Conservation (phyloP, 2,329 filamentous ascomycete genomes). For the Pyrenophora tritici-repentis region DNA sequence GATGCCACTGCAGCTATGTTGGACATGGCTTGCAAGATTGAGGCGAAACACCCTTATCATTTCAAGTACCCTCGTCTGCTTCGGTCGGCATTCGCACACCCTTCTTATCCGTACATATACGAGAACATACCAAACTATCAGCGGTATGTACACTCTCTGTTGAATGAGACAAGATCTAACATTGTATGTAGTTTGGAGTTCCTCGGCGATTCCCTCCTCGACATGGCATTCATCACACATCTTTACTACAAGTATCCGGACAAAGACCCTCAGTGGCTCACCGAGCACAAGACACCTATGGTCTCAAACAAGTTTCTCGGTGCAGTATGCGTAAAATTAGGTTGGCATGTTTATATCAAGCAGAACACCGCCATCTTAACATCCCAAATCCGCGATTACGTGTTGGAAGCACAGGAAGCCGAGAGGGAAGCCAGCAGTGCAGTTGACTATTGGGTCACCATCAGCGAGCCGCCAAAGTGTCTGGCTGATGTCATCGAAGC, state of each 20-base stretch:
- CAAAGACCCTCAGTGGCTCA: constrained; percentile 93
- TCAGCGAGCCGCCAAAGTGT: constrained; percentile 69
- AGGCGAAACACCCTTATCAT: constrained; percentile 62
- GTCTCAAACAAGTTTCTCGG: constrained; percentile 94
- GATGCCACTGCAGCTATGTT: constrained; percentile 68
- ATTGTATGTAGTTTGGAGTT: constrained; percentile 71
- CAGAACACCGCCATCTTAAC: constrained; percentile 57
- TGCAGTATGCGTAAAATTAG: constrained; percentile 76
- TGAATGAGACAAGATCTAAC: background rate
- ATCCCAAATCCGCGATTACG: constrained; percentile 59
- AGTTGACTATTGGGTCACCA: constrained; percentile 69
- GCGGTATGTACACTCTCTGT: constrained; percentile 29
- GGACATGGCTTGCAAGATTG: constrained; percentile 69
- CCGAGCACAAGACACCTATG: constrained; percentile 99
- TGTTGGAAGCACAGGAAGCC: constrained; percentile 62
- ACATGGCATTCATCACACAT: constrained; percentile 82
- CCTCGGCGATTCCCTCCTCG: constrained; percentile 83
- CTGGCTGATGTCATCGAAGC: constrained; percentile 89
- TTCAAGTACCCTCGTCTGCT: constrained; percentile 80
- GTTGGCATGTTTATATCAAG: constrained; percentile 74
- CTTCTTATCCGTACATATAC: constrained; percentile 75
- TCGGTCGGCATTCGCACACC: constrained; percentile 84
- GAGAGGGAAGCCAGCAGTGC: constrained; percentile 55
- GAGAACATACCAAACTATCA: constrained; percentile 88
- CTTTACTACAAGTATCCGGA: constrained; percentile 77